phyloP scores from a whole-genome alignment of 257 asterid species.

The Coffea eugenioides region DNA sequence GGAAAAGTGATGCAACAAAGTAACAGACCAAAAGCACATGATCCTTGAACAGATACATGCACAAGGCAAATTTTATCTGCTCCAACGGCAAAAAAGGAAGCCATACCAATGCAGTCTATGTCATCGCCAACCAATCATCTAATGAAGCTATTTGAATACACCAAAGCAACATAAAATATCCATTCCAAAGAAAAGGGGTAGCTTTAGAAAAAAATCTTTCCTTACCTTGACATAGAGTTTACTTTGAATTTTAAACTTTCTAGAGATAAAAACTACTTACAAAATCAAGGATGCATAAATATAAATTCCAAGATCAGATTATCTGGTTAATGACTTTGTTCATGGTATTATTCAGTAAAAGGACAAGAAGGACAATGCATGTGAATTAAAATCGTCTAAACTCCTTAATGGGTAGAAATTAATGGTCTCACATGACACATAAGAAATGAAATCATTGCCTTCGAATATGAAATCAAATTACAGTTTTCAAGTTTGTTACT shows the following conservation, averaged over 20 bases:
- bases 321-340: too few species aligned
- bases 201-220: slow-evolving; percentile 3
- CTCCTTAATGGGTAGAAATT: neutral
- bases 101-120: neutral
- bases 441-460: neutral
- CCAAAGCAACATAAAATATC: neutral
- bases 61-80: neutral
- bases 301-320: too few species aligned
- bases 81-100: slow-evolving; percentile 5
- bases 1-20: slow-evolving; percentile 28
- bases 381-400: too few species aligned
- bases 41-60: slow-evolving; percentile 20
- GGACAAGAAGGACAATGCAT: too few species aligned
- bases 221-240: neutral
- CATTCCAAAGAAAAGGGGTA: slow-evolving; percentile 2
- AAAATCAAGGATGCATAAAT: neutral
- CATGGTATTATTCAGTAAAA: too few species aligned
- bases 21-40: slow-evolving; percentile 24
- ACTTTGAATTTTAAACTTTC: neutral
- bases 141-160: neutral
- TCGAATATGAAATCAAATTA: neutral
- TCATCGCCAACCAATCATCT: neutral
- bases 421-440: neutral
- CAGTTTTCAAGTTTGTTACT: neutral
- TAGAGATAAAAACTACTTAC: neutral